A percentile compares a stretch with the other conserved stretches of the same genome.
Conservation (phyloP, 805 yeast genomes). For the Debaryomyces hansenii region DNA sequence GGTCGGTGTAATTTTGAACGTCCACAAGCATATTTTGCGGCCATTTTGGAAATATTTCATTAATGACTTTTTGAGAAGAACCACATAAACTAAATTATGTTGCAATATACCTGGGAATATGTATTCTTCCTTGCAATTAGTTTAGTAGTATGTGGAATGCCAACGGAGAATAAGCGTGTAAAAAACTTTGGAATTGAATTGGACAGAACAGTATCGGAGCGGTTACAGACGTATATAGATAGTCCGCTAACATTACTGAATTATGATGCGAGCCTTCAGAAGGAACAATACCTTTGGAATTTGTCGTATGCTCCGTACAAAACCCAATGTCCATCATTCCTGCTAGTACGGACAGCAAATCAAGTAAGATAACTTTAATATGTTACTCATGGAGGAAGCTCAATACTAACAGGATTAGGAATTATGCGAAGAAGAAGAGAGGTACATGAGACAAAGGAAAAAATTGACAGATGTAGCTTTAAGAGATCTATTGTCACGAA, state of each 20-base stretch:
- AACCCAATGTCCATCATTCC: conserved; percentile 21
- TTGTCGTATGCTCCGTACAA: conserved; percentile 26
- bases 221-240: not conserved
- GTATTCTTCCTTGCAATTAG: too few relatives aligned
- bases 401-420: conserved; percentile 11
- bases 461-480: conserved; percentile 28
- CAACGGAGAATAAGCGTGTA: too few relatives aligned
- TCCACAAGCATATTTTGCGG: too few relatives aligned
- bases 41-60: too few relatives aligned
- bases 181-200: too few relatives aligned
- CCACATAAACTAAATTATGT: too few relatives aligned
- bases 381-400: not conserved
- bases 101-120: too few relatives aligned
- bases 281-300: conserved; percentile 7
- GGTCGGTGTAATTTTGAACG: too few relatives aligned
- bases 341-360: conserved; percentile 18
- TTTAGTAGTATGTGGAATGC: too few relatives aligned
- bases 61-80: too few relatives aligned
- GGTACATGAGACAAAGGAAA: conserved; percentile 29
- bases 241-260: not conserved
- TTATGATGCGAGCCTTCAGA: not conserved
- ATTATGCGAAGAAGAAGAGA: conserved; percentile 19
- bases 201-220: too few relatives aligned
- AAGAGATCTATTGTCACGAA: conserved; percentile 23
- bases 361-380: conserved; percentile 12